A percentile compares a stretch with the other conserved stretches of the same genome.
phyloP scores from a whole-genome alignment of 208 protist genomes.

The Trichomonas tenax region DNA sequence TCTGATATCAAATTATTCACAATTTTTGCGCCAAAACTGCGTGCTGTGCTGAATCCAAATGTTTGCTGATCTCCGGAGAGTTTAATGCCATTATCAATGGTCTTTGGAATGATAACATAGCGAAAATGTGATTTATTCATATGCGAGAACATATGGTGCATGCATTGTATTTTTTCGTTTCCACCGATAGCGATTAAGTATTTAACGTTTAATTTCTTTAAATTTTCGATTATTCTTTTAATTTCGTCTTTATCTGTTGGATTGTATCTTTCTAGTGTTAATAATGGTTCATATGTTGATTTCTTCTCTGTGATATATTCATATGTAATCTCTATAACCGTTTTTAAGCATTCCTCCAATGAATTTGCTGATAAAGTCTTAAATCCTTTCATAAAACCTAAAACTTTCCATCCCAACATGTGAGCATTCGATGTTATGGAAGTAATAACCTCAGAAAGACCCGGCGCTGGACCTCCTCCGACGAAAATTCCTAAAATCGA shows the following conservation, averaged over 20 bases:
- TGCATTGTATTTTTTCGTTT: constrained; percentile 18
- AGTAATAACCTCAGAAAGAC: constrained; percentile 20
- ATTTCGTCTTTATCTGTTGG: not conserved
- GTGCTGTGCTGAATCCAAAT: constrained; percentile 27
- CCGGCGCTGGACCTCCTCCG: not conserved
- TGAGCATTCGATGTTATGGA: not conserved
- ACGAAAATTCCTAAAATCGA: not conserved
- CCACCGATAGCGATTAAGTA: constrained; percentile 27
- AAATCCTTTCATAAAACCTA: constrained; percentile 20
- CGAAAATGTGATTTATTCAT: not conserved
- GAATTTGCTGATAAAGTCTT: not conserved
- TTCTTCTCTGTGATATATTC: not conserved
- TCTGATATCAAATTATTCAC: constrained; percentile 25
- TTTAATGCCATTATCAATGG: constrained; percentile 29
- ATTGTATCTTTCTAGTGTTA: not conserved
- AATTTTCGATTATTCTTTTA: not conserved
- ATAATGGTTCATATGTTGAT: not conserved
- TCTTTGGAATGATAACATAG: constrained; percentile 28
- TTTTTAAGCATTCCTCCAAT: not conserved
- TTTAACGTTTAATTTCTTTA: not conserved
- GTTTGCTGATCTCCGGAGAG: constrained; percentile 14
- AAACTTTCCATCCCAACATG: not conserved
- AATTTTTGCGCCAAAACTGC: constrained; percentile 18
- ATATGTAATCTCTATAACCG: not conserved
- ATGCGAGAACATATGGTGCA: not conserved